These are phyloP conservation scores for Lodderomyces oxycetoniae DNA, from an alignment of 1,139 yeast species.

Conservation along the genomic window DNA sequence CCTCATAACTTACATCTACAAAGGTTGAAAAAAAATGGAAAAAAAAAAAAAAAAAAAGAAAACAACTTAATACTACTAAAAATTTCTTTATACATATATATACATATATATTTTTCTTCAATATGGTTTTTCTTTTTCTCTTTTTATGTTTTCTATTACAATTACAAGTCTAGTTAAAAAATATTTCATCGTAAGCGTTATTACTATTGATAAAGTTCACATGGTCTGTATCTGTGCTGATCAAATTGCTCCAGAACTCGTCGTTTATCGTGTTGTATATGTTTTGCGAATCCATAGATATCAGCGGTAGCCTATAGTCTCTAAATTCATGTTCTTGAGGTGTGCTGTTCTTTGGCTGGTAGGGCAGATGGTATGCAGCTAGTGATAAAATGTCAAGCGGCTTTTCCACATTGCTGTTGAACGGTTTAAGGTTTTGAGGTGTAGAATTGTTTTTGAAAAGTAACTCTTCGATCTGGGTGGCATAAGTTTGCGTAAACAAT, in stretches of 20 bases:
- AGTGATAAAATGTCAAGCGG: conserved; percentile 35
- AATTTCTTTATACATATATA: neutral
- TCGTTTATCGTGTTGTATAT: conserved; percentile 32
- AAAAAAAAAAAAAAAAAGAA: conserved; percentile 1
- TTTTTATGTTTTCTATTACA: neutral
- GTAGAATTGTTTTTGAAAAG: conserved; percentile 25
- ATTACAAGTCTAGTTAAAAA: conserved; percentile 22
- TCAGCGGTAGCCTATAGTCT: conserved; percentile 3
- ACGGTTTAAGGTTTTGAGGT: conserved; percentile 22
- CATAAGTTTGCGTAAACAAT: conserved; percentile 56
- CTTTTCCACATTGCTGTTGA: conserved; percentile 9
- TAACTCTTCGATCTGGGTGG: conserved; percentile 44
- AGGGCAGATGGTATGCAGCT: conserved; percentile 17
- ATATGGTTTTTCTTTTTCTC: conserved; percentile 1
- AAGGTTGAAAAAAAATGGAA: conserved; percentile 2
- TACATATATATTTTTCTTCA: neutral
- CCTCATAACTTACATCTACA: conserved; percentile 2
- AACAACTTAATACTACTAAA: neutral
- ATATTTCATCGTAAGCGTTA: conserved; percentile 25
- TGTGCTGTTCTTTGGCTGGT: conserved; percentile 2
- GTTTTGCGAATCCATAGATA: conserved; percentile 1
- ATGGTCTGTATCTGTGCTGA: conserved; percentile 31
- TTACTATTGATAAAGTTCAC: conserved; percentile 24
- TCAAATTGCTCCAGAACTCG: conserved; percentile 43
- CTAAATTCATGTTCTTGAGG: conserved; percentile 1